These are phyloP conservation scores for Nicotiana tomentosiformis DNA, from an alignment of 257 asterid genomes.

Conservation along the genomic window DNA sequence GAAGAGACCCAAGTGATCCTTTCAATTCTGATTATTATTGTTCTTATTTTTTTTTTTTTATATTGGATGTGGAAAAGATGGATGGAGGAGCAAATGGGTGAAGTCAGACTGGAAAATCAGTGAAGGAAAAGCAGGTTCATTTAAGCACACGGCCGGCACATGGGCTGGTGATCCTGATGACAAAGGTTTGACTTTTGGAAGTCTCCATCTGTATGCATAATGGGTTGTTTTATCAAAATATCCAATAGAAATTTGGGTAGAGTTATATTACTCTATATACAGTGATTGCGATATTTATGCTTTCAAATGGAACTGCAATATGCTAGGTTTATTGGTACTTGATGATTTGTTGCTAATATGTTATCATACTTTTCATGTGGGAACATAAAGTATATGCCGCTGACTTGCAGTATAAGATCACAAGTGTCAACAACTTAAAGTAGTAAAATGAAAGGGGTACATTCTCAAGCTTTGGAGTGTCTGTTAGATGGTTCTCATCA, in stretches of 20 bases:
- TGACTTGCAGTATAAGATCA: background rate
- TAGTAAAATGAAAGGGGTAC: background rate
- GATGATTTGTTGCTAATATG: background rate
- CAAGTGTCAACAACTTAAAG: background rate
- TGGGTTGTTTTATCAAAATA: background rate
- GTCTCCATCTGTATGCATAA: too few species aligned
- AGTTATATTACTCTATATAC: background rate
- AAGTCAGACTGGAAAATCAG: constrained; percentile 85
- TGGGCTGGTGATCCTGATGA: constrained; percentile 97
- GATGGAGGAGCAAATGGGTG: constrained; percentile 91
- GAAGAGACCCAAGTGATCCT: too few species aligned
- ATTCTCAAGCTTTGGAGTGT: background rate
- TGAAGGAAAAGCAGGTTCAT: constrained; percentile 90
- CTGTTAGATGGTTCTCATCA: background rate
- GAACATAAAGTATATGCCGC: background rate
- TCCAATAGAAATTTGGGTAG: background rate
- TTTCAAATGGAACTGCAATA: background rate
- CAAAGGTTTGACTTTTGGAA: constrained; percentile 41
- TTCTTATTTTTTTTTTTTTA: background rate
- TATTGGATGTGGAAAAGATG: constrained; percentile 41
- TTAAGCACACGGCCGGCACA: constrained; percentile 89
- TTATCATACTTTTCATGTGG: background rate
- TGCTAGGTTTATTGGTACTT: background rate
- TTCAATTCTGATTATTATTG: too few species aligned
- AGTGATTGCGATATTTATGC: background rate